Base-by-base conservation (phyloP, 805 yeast species). In the Nakazawaea ambrosiae region DNA sequence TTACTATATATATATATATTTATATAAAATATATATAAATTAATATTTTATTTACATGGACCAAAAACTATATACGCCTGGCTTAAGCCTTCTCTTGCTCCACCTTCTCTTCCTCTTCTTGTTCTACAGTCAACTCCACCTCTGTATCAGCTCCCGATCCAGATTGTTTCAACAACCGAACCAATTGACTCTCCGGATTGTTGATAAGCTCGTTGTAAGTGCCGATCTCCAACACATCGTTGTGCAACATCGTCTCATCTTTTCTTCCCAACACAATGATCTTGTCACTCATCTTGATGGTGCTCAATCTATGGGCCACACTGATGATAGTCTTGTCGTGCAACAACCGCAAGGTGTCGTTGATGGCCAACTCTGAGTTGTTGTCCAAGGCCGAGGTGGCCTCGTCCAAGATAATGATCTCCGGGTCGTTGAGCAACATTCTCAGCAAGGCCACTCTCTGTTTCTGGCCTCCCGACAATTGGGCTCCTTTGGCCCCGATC, bases 331-430 rank as follows among this genome's bases (percentile, higher is more conserved):
- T 88, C 17, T 75, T 66, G 19, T 56, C 51, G 45, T 72, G 68
- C 43, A 92, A 66, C 34, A 67, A 57, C 22, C 64, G 54, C 43
- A 90, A 61, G 7, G 94, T 86, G 35, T 71, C 73, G 54, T 87
- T 85, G 28, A 90, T 94, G 3, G 85, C 74, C 48, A 82, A 80
- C 53, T 90, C 97, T 48, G 89, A 81, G 39, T 83, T 84, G 10
- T 94, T 77, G 53, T 90, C 97, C 36, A 90, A 64, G 0, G 97
- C 97, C 24, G 95, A 84, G 0, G 97, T 90, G 11, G 97, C 96
- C 56, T 90, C 97, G 56, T 90, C 97, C 41, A 90, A 61, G 23
- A 90, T 76, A 41, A 90, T 62, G n/a, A 90, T 69, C 5, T 80
- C 69, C 2, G 97, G 97, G 31, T 78, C 70, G 36, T 84, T 66